These are phyloP conservation scores for Williopsis jadinii DNA, from an alignment of 1,139 yeast genomes.

Conservation along the genomic window DNA sequence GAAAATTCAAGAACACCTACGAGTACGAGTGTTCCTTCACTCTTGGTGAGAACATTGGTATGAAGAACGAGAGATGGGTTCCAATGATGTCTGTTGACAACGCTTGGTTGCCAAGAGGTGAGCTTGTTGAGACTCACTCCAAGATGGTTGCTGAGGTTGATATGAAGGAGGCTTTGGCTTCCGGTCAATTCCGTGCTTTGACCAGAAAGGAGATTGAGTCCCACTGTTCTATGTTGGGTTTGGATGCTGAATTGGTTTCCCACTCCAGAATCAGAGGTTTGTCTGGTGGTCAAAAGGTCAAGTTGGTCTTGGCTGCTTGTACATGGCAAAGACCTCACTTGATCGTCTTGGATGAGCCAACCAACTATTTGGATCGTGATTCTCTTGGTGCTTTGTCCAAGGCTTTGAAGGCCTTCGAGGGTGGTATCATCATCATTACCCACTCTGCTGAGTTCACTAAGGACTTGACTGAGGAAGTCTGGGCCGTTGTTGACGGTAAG, in stretches of 20 bases:
- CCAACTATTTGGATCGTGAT: slow-evolving; percentile 98
- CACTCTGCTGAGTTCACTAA: slow-evolving; percentile 99
- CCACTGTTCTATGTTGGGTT: slow-evolving; percentile 98
- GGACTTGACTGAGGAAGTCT: slow-evolving; percentile 98
- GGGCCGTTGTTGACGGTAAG: slow-evolving; percentile 97
- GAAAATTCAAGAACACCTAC: slow-evolving; percentile 99
- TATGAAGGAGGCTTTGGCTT: slow-evolving; percentile 99
- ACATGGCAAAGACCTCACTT: slow-evolving; percentile 99
- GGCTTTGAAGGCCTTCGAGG: slow-evolving; percentile 97
- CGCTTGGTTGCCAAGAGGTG: slow-evolving; percentile 99
- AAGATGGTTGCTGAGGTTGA: slow-evolving; percentile 99
- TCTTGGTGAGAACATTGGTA: slow-evolving; percentile 97
- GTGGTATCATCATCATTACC: slow-evolving; percentile 99
- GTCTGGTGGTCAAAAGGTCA: slow-evolving; percentile 99
- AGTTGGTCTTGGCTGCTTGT: slow-evolving; percentile 99
- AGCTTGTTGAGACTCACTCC: slow-evolving; percentile 95
- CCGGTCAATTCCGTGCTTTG: slow-evolving; percentile 99
- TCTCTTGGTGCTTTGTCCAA: slow-evolving; percentile 98
- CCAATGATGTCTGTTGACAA: slow-evolving; percentile 99
- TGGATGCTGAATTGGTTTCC: slow-evolving; percentile 97
- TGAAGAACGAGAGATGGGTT: slow-evolving; percentile 99
- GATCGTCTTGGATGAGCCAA: slow-evolving; percentile 98
- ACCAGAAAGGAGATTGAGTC: slow-evolving; percentile 99
- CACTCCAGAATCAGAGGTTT: slow-evolving; percentile 99
- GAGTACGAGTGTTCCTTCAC: slow-evolving; percentile 98